Evolutionary conservation across 164 flowering plant species (phyloP).

Genomic region (Aristolochia contorta): DNA sequence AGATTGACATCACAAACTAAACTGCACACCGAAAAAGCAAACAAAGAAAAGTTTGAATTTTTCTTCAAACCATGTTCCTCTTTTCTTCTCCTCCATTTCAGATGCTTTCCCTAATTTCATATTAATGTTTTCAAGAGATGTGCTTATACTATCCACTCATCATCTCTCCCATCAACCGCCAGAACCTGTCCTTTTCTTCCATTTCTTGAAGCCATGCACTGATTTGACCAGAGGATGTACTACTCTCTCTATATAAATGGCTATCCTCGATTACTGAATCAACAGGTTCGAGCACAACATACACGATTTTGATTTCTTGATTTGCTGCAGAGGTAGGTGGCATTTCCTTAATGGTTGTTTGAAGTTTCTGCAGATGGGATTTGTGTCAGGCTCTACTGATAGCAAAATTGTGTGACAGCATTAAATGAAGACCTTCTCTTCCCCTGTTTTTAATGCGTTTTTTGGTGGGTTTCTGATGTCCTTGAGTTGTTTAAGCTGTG

Average conservation of each 20-base stretch:
- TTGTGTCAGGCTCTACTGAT: no score
- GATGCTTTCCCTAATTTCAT: slow-evolving; percentile 1
- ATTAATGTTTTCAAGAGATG: background rate
- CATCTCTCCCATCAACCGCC: slow-evolving; percentile 7
- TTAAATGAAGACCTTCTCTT: background rate
- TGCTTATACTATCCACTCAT: slow-evolving; percentile 5
- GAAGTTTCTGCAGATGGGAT: background rate
- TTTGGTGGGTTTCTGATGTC: background rate
- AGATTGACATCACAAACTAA: slow-evolving; percentile 6
- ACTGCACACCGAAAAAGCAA: background rate
- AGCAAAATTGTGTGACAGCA: background rate
- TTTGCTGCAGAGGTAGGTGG: background rate
- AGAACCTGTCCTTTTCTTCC: slow-evolving; percentile 13
- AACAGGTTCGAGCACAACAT: background rate
- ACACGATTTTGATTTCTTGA: background rate
- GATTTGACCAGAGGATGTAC: slow-evolving; percentile 1
- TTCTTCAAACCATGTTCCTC: background rate
- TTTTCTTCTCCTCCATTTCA: background rate
- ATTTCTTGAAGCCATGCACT: slow-evolving; percentile 1
- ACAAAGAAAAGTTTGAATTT: background rate
- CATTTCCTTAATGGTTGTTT: background rate
- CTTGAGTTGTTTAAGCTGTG: no score
- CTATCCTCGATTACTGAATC: background rate
- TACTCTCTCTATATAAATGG: slow-evolving; percentile 13
- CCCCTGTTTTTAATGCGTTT: background rate